A percentile compares a stretch with the other conserved stretches of the same genome.
Evolutionary conservation across 2,329 filamentous ascomycete species (phyloP).

Genomic region (Hansfordia pulvinata): DNA sequence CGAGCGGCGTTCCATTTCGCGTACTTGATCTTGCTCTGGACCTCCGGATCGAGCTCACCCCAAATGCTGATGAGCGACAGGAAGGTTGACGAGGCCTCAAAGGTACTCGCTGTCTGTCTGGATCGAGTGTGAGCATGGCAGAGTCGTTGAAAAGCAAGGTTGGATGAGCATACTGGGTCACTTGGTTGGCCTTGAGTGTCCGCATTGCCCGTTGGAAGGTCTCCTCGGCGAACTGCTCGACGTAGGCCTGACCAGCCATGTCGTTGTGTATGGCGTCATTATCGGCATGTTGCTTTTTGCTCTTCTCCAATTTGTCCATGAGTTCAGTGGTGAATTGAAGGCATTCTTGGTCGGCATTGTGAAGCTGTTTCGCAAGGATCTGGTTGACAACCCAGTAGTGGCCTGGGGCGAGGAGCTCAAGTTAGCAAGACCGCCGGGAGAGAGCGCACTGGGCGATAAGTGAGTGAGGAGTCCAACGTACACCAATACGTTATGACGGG

Average conservation of each 20-base stretch:
- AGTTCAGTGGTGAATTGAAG: constrained; percentile 67
- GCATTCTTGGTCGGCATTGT: constrained; percentile 65
- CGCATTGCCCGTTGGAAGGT: constrained; percentile 77
- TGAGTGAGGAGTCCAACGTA: no score
- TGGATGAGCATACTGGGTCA: constrained; percentile 47
- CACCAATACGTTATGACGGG: constrained; percentile 94
- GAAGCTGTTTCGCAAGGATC: constrained; percentile 69
- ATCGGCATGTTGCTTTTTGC: constrained; percentile 56
- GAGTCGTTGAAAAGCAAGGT: not conserved
- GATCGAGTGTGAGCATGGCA: not conserved
- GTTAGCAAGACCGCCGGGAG: constrained; percentile 6
- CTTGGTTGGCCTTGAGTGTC: constrained; percentile 69
- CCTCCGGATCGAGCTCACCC: constrained; percentile 61
- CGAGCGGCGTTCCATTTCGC: constrained; percentile 91
- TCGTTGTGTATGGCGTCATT: constrained; percentile 84
- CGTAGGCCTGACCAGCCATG: constrained; percentile 73
- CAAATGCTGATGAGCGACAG: constrained; percentile 80
- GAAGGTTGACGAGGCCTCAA: constrained; percentile 85
- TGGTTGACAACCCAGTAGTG: constrained; percentile 90
- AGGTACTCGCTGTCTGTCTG: constrained; percentile 86
- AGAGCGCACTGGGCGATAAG: not conserved
- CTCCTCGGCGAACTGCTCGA: constrained; percentile 86
- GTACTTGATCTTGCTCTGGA: constrained; percentile 80
- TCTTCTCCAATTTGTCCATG: constrained; percentile 86
- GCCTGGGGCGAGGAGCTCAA: constrained; percentile 32